A percentile compares a stretch with the other conserved stretches of the same genome.
Evolutionary conservation across 345 rosid species (phyloP).

Genomic region (Durio zibethinus): DNA sequence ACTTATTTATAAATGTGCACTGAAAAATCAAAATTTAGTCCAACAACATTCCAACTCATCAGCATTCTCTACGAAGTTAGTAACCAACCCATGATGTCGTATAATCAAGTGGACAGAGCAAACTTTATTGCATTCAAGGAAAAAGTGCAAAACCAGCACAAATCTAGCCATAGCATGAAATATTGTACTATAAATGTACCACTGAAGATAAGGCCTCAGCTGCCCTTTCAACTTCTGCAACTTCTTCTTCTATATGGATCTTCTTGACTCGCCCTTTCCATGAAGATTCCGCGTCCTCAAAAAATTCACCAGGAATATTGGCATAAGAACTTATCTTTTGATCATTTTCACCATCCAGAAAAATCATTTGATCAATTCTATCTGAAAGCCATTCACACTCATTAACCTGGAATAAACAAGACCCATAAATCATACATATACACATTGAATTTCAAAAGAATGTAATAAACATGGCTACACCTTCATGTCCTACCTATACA

Average conservation of each 20-base stretch:
- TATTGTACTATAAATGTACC: constrained; percentile 39
- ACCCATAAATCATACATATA: neutral
- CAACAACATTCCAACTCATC: constrained; percentile 6
- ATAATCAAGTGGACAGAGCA: too few species aligned
- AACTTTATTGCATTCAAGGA: too few species aligned
- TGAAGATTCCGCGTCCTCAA: constrained; percentile 81
- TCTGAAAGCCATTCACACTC: constrained; percentile 70
- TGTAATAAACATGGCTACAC: neutral
- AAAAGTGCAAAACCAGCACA: neutral
- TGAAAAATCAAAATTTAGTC: neutral
- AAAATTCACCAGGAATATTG: constrained; percentile 69
- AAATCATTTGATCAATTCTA: constrained; percentile 67
- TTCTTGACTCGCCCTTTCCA: constrained; percentile 89
- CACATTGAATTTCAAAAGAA: neutral
- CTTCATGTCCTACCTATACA: neutral
- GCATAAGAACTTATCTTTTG: constrained; percentile 39
- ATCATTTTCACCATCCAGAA: constrained; percentile 64
- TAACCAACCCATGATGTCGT: neutral
- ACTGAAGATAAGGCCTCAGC: constrained; percentile 70
- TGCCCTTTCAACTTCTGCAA: constrained; percentile 56
- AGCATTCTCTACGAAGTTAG: neutral
- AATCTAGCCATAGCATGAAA: constrained; percentile 9
- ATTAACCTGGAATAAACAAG: constrained; percentile 46
- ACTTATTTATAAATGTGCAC: too few species aligned
- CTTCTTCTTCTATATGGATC: constrained; percentile 68